These are phyloP conservation scores for Alternaria sp. DNA, from an alignment of 2,329 filamentous ascomycete species.

Conservation along the genomic window DNA sequence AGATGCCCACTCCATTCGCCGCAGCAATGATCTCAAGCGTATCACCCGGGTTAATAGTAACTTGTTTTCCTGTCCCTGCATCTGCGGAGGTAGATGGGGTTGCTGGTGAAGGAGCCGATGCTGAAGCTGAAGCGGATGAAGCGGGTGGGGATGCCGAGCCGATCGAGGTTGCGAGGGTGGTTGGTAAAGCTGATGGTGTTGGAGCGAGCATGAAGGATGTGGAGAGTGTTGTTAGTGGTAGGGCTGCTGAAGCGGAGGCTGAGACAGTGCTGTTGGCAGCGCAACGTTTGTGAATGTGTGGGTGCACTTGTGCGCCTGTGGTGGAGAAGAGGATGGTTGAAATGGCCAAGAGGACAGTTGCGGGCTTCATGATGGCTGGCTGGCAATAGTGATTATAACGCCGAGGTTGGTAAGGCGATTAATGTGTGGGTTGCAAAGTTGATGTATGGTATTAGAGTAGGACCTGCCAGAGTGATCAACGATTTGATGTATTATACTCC, in stretches of 20 bases:
- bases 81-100: not conserved
- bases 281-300: not conserved
- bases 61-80: not conserved
- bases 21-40: slow-evolving; percentile 1
- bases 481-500: not conserved
- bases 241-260: not conserved
- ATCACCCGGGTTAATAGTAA: not conserved
- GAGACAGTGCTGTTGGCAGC: not conserved
- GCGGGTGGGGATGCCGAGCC: not conserved
- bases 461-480: not conserved
- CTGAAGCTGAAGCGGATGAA: not conserved
- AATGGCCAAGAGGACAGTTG: not conserved
- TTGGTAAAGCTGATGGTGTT: not conserved
- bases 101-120: not conserved
- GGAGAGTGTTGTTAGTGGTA: not conserved
- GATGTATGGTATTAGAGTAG: not conserved
- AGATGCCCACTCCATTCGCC: not conserved
- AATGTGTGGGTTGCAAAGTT: not conserved
- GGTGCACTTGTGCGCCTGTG: not conserved
- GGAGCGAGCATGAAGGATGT: not conserved
- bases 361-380: not conserved
- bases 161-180: not conserved
- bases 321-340: not conserved
- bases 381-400: not conserved
- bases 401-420: not conserved